Conservation (phyloP, 352 stramenopile species). For the Pythium phragmiticola region DNA sequence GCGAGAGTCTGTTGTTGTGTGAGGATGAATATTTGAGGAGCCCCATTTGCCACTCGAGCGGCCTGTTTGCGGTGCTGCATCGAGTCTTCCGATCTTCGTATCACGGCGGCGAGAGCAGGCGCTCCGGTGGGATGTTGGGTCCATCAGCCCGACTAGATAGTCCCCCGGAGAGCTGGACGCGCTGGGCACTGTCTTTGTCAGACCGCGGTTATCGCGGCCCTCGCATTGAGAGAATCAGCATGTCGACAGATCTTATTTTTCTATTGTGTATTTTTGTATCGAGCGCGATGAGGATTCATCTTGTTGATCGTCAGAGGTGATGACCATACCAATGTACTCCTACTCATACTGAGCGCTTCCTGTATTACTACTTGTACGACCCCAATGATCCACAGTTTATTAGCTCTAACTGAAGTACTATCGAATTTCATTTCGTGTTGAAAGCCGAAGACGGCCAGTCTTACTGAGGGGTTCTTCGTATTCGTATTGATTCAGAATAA, state of each 20-base stretch:
- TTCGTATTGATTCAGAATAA: too few species aligned
- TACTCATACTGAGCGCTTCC: conserved; percentile 38
- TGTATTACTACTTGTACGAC: not conserved
- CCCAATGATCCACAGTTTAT: conserved; percentile 85
- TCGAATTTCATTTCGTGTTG: conserved; percentile 41
- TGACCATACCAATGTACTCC: conserved; percentile 36
- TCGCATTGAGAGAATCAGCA: conserved; percentile 40
- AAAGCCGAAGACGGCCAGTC: conserved; percentile 26
- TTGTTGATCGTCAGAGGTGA: conserved; percentile 33
- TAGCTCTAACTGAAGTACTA: conserved; percentile 90
- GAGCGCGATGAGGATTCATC: conserved; percentile 35
- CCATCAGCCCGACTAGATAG: conserved; percentile 37
- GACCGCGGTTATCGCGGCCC: conserved; percentile 32
- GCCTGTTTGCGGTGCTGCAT: conserved; percentile 25
- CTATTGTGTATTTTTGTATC: conserved; percentile 13
- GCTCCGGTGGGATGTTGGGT: conserved; percentile 31
- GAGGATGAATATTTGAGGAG: not conserved
- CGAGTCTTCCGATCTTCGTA: conserved; percentile 33
- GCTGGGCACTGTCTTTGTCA: conserved; percentile 36
- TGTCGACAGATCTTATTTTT: conserved; percentile 28
- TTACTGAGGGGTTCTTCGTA: conserved; percentile 21
- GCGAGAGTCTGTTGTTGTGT: not conserved
- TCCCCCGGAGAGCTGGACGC: conserved; percentile 23
- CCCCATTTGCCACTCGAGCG: conserved; percentile 37
- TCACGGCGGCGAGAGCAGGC: conserved; percentile 30